Percentiles rank a stretch among this genome's conserved stretches.
Conservation (phyloP, 2,329 filamentous ascomycete genomes). For the Sarocladium brachiariae region DNA sequence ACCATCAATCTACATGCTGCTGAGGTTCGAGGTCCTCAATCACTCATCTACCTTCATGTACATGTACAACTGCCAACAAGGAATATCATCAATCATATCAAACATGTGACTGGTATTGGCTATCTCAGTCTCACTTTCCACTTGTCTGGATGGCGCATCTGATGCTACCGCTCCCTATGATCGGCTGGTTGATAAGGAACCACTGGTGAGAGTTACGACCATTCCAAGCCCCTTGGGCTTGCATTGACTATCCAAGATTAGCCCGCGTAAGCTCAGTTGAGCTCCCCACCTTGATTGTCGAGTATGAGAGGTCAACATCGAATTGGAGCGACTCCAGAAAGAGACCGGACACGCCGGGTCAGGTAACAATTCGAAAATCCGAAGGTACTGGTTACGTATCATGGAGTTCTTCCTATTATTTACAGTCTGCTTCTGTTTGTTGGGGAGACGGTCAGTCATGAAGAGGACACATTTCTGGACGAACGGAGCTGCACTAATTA, state of each 20-base stretch:
- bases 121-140: neutral
- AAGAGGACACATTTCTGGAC: no score
- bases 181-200: neutral
- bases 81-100: slow-evolving; percentile 1
- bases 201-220: neutral
- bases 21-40: no score
- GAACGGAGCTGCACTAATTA: no score
- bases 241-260: slow-evolving; percentile 1
- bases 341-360: neutral
- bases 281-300: neutral
- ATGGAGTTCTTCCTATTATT: no score
- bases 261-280: neutral
- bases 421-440: no score
- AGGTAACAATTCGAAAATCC: no score
- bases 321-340: slow-evolving; percentile 8
- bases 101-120: neutral
- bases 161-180: neutral
- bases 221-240: slow-evolving; percentile 2
- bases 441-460: neutral
- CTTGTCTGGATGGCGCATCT: neutral
- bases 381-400: no score
- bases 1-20: slow-evolving; percentile 2
- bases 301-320: neutral
- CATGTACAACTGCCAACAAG: no score
- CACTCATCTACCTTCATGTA: no score